A percentile compares a stretch with the other conserved stretches of the same genome.
phyloP scores from a whole-genome alignment of 495 filamentous ascomycete genomes.

The Xylaria castorea region DNA sequence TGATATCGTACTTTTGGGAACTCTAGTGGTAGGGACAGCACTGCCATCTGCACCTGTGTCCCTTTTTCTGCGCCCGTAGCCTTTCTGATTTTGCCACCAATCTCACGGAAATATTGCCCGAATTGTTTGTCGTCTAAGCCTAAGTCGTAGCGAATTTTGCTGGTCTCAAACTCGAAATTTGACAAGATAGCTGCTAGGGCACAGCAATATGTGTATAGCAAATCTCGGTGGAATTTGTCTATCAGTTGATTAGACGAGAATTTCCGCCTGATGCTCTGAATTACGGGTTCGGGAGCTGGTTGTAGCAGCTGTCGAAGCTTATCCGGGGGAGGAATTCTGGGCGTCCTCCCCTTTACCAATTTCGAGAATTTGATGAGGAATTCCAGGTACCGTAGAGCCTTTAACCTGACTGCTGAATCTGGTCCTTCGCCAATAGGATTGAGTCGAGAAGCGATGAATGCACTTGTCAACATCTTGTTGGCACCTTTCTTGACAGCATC shows the following conservation, averaged over 20 bases:
- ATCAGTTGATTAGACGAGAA: conserved; percentile 69
- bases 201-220: conserved; percentile 72
- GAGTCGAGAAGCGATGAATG: conserved; percentile 71
- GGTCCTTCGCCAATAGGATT: conserved; percentile 60
- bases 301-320: conserved; percentile 54
- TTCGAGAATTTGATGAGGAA: conserved; percentile 68
- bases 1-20: conserved; percentile 65
- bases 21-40: conserved; percentile 76
- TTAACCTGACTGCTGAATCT: conserved; percentile 63
- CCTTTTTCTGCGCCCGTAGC: conserved; percentile 57
- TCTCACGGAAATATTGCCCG: conserved; percentile 75
- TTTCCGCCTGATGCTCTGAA: conserved; percentile 71
- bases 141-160: conserved; percentile 79
- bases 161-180: conserved; percentile 77
- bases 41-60: conserved; percentile 64
- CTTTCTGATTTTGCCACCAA: conserved; percentile 71
- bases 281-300: conserved; percentile 64
- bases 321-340: conserved; percentile 56
- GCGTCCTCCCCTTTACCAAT: conserved; percentile 46
- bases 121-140: conserved; percentile 71
- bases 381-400: conserved; percentile 70
- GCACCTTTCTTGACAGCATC: conserved; percentile 65
- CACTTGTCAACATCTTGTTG: conserved; percentile 62
- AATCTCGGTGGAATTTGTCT: conserved; percentile 67
- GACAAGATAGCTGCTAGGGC: conserved; percentile 74